A percentile compares a stretch with the other conserved stretches of the same genome.
Conservation (phyloP, 164 flowering plant species). For the Annona cherimola region DNA sequence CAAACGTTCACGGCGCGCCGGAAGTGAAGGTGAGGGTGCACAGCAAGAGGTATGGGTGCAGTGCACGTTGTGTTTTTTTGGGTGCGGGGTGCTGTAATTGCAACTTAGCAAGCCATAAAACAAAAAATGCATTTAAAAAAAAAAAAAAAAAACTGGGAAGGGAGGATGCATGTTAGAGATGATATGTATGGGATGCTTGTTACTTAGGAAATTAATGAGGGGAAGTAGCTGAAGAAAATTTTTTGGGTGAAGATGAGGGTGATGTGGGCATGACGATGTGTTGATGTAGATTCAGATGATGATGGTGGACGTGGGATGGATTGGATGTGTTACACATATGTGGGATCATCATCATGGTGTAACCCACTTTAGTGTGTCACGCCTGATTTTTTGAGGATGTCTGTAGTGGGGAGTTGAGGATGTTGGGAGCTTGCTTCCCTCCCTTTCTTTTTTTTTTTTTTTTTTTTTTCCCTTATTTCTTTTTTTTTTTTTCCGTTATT, state of each 20-base stretch:
- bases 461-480: neutral
- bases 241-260: conserved; percentile 5
- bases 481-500: neutral
- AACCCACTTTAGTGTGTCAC: conserved; percentile 66
- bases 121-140: neutral
- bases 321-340: conserved; percentile 1
- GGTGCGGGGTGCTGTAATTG: conserved; percentile 1
- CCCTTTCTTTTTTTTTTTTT: neutral
- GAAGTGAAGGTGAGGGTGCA: conserved; percentile 21
- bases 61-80: conserved; percentile 1
- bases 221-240: conserved; percentile 5
- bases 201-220: neutral
- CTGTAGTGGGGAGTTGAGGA: conserved; percentile 17
- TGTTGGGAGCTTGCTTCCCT: conserved; percentile 13
- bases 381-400: conserved; percentile 47
- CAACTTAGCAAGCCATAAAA: neutral
- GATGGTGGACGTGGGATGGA: conserved; percentile 7
- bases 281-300: conserved; percentile 4
- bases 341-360: conserved; percentile 48
- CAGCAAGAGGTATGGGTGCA: neutral
- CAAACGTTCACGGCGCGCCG: conserved; percentile 67
- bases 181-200: neutral
- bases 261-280: conserved; percentile 18
- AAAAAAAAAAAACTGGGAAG: neutral
- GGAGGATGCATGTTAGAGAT: conserved; percentile 11